A percentile compares a stretch with the other conserved stretches of the same genome.
Conservation (phyloP, 2,329 filamentous ascomycete genomes). For the Penicillium sp. region DNA sequence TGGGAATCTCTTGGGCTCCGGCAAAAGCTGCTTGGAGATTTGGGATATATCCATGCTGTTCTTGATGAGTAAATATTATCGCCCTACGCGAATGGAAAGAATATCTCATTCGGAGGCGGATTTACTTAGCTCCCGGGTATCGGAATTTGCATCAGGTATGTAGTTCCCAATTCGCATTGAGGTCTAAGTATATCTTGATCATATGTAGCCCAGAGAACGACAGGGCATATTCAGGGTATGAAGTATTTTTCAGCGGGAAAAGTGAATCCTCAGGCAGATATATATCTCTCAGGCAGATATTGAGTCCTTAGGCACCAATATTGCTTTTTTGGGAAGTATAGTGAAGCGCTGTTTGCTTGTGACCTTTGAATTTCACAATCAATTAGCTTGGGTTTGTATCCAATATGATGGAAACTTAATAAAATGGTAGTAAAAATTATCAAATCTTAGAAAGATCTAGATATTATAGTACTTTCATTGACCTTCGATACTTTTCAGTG, state of each 20-base stretch:
- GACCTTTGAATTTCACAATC: not conserved
- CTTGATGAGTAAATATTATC: not conserved
- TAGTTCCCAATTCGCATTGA: not conserved
- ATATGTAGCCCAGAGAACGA: not conserved
- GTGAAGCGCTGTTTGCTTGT: not conserved
- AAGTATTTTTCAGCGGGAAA: no score
- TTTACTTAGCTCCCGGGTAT: slow-evolving; percentile 9
- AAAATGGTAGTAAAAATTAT: no score
- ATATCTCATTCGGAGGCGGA: slow-evolving; percentile 5
- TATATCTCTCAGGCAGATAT: no score
- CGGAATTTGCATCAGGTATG: not conserved
- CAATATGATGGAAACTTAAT: no score
- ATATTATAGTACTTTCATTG: no score
- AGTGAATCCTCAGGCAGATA: no score
- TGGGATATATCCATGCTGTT: slow-evolving; percentile 17
- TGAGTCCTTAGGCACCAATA: not conserved
- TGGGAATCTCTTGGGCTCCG: slow-evolving; percentile 24
- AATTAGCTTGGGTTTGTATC: not conserved
- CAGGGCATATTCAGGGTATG: not conserved
- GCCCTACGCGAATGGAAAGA: not conserved
- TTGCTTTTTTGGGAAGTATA: not conserved
- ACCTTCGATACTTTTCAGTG: no score
- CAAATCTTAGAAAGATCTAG: no score
- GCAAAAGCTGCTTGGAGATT: slow-evolving; percentile 15
- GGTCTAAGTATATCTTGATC: not conserved